Conservation (phyloP, 306 rosid species). For the Acacia acuminata region DNA sequence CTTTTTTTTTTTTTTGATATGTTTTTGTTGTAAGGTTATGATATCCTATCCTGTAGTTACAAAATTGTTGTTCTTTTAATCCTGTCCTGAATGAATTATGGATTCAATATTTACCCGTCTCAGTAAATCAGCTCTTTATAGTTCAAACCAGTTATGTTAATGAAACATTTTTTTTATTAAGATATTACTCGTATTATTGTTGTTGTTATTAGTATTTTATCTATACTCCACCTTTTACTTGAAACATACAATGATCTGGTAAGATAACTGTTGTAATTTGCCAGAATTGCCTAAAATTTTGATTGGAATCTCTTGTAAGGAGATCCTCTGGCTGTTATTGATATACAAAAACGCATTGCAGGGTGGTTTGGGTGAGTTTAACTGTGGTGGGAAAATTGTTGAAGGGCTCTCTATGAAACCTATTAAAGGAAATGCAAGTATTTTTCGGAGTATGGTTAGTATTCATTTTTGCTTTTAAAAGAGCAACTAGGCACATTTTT, state of each 20-base stretch:
- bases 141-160: conserved; percentile 14
- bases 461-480: conserved; percentile 20
- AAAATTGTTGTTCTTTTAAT: background rate
- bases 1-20: background rate
- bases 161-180: background rate
- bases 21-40: background rate
- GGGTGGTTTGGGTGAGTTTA: conserved; percentile 90
- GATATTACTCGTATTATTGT: background rate
- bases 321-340: conserved; percentile 14
- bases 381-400: conserved; percentile 72
- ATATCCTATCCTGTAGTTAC: background rate
- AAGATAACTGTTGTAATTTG: background rate
- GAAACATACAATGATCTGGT: conserved; percentile 11
- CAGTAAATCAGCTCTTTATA: background rate
- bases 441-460: conserved; percentile 99
- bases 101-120: background rate
- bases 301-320: background rate
- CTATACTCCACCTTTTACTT: conserved; percentile 7
- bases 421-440: conserved; percentile 80
- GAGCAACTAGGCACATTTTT: background rate
- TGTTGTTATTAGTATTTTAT: background rate
- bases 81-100: background rate
- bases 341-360: conserved; percentile 35
- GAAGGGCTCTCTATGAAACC: conserved; percentile 81
- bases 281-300: background rate